Evolutionary conservation across 176 grass and related monocot species (phyloP).

Genomic region (Themeda triandra): DNA sequence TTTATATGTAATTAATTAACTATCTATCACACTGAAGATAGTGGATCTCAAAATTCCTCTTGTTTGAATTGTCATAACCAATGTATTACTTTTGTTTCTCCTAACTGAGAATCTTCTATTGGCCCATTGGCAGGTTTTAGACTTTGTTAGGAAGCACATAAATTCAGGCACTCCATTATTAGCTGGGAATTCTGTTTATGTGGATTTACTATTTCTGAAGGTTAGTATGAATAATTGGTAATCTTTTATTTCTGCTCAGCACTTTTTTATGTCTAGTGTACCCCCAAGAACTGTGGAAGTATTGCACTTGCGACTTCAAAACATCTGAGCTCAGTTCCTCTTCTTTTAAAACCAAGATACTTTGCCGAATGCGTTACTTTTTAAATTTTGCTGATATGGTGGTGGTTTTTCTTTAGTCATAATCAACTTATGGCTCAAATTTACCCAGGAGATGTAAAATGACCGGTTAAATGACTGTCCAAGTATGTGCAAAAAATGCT

Average conservation of each 20-base stretch:
- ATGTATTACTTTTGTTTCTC: not conserved
- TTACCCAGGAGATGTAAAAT: not conserved
- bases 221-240: conserved; percentile 31
- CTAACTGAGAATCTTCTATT: conserved; percentile 12
- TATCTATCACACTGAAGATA: not conserved
- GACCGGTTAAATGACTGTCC: not conserved
- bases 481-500: not conserved
- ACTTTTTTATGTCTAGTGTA: not conserved
- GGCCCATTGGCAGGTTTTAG: conserved; percentile 58
- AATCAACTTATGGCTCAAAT: not conserved
- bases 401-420: not conserved
- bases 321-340: not conserved
- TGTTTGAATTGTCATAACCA: not conserved
- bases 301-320: not conserved
- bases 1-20: not conserved
- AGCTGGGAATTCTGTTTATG: conserved; percentile 87
- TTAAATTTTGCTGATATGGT: not conserved
- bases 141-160: conserved; percentile 66
- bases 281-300: not conserved
- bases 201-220: conserved; percentile 82
- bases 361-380: not conserved
- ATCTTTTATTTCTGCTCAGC: not conserved
- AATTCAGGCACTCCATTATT: conserved; percentile 51
- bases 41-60: not conserved
- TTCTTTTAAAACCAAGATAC: not conserved